phyloP scores from a whole-genome alignment of 148 eudicot genomes.

The Rhododendron henanense region DNA sequence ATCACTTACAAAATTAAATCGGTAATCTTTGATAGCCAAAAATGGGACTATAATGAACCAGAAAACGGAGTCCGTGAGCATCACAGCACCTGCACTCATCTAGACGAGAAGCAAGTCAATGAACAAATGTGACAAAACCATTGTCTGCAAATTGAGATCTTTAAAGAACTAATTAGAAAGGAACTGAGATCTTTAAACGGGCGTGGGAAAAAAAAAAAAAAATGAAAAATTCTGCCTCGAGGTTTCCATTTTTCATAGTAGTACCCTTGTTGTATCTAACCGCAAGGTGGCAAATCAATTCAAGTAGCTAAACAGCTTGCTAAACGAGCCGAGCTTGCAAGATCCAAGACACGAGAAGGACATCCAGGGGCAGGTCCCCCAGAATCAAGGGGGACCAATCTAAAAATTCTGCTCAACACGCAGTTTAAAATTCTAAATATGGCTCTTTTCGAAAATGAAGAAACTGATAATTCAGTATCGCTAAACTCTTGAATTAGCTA shows the following conservation, averaged over 20 bases:
- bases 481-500: not conserved
- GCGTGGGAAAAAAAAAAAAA: not conserved
- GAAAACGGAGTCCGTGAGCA: constrained; percentile 77
- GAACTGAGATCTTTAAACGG: not conserved
- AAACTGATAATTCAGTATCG: not conserved
- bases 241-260: too few relatives aligned
- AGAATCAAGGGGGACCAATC: too few relatives aligned
- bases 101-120: constrained; percentile 15
- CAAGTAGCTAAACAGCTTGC: too few relatives aligned
- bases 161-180: not conserved
- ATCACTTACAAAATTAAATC: constrained; percentile 20
- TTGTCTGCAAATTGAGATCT: not conserved
- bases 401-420: too few relatives aligned
- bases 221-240: not conserved
- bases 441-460: not conserved
- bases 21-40: constrained; percentile 40
- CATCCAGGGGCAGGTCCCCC: too few relatives aligned
- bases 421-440: too few relatives aligned
- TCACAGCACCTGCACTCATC: constrained; percentile 96
- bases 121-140: not conserved
- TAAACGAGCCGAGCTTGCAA: too few relatives aligned
- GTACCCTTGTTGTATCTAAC: too few relatives aligned
- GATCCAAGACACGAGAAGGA: too few relatives aligned
- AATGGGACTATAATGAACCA: constrained; percentile 83
- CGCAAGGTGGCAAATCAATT: too few relatives aligned